Evolutionary conservation across 352 stramenopile species (phyloP).

Genomic region (Albugo candida): DNA sequence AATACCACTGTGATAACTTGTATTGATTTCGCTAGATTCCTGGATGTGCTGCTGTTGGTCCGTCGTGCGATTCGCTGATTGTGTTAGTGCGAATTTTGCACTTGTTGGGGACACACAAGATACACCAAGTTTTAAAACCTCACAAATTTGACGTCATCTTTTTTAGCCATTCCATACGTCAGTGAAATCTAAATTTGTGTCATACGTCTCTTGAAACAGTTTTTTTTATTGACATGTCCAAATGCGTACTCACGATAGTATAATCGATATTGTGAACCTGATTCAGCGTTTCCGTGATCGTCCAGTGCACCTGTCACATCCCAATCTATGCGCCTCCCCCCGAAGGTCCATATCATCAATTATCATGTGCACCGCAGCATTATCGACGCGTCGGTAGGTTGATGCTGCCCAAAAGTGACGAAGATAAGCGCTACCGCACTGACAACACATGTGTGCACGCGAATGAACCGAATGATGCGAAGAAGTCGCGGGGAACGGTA

Average conservation of each 20-base stretch:
- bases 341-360: not conserved
- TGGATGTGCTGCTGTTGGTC: slow-evolving; percentile 2
- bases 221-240: not conserved
- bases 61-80: slow-evolving; percentile 3
- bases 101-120: not conserved
- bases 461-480: too few species aligned
- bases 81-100: not conserved
- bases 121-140: too few species aligned
- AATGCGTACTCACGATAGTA: not conserved
- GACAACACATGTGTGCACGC: not conserved
- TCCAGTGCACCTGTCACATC: not conserved
- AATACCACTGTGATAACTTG: slow-evolving; percentile 4
- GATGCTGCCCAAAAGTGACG: not conserved
- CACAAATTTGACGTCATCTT: too few species aligned
- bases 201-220: not conserved
- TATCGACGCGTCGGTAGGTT: not conserved
- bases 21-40: slow-evolving; percentile 1
- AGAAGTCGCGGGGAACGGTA: not conserved
- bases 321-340: not conserved
- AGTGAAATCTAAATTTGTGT: not conserved
- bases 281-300: not conserved
- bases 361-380: not conserved
- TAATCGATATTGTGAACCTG: not conserved
- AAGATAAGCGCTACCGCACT: not conserved
- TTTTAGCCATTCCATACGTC: not conserved